Conservation (phyloP, 2,329 filamentous ascomycete species). For the Nemania abortiva region DNA sequence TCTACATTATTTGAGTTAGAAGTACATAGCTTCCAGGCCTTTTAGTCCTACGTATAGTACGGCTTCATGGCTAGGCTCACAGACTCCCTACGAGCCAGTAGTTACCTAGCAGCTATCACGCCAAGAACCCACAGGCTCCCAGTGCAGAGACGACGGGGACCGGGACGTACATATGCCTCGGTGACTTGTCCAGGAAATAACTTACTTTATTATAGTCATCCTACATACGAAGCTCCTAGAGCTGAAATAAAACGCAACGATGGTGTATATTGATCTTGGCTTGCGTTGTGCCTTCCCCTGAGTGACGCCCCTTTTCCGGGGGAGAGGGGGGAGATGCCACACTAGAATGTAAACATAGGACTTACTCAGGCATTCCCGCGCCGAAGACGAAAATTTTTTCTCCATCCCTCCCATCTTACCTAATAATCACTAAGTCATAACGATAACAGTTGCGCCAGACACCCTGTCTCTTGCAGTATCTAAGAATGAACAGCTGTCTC, state of each 20-base stretch:
- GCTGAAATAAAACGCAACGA: constrained; percentile 25
- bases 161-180: neutral
- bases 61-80: constrained; percentile 10
- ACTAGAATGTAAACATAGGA: constrained; percentile 14
- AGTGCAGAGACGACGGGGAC: constrained; percentile 3
- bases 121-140: constrained; percentile 6
- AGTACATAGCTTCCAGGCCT: neutral
- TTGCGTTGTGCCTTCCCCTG: constrained; percentile 18
- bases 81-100: constrained; percentile 6
- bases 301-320: constrained; percentile 21
- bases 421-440: constrained; percentile 31
- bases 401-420: constrained; percentile 13
- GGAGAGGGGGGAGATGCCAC: constrained; percentile 9
- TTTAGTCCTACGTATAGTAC: neutral
- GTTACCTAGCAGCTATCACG: neutral
- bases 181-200: constrained; percentile 21
- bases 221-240: neutral
- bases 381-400: constrained; percentile 12
- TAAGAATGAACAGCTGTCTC: constrained; percentile 21
- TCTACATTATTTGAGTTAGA: neutral
- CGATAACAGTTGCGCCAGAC: neutral
- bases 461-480: constrained; percentile 13
- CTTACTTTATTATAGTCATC: constrained; percentile 8
- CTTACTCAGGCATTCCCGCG: constrained; percentile 5
- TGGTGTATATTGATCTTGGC: constrained; percentile 33